phyloP scores from a whole-genome alignment of 2,329 filamentous ascomycete species.

The Elsinoe australis region DNA sequence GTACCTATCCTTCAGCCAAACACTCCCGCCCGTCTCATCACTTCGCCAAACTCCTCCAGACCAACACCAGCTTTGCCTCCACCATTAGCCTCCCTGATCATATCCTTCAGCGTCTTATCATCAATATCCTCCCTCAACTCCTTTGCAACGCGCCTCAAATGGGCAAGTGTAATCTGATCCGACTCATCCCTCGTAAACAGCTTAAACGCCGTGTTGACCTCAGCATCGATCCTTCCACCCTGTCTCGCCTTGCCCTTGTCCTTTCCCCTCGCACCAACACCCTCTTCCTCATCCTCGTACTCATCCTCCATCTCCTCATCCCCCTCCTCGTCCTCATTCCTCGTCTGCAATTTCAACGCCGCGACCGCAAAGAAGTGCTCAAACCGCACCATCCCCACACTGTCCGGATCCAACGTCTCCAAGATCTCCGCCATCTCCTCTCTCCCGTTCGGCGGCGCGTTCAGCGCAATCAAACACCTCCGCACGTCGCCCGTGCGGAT shows the following conservation, averaged over 20 bases:
- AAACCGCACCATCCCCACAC: constrained; percentile 69
- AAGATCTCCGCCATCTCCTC: constrained; percentile 69
- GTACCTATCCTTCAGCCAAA: no score
- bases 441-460: constrained; percentile 56
- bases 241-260: constrained; percentile 25
- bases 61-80: constrained; percentile 65
- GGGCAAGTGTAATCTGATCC: constrained; percentile 67
- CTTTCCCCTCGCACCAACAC: constrained; percentile 23
- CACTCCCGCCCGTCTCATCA: constrained; percentile 77
- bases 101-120: constrained; percentile 79
- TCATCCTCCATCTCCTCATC: constrained; percentile 23
- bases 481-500: constrained; percentile 40
- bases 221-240: constrained; percentile 42
- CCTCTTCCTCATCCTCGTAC: constrained; percentile 41
- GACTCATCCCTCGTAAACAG: constrained; percentile 61
- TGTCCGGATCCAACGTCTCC: constrained; percentile 73
- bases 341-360: constrained; percentile 67
- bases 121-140: constrained; percentile 76
- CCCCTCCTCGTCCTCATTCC: constrained; percentile 20
- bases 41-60: constrained; percentile 72
- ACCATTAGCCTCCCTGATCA: constrained; percentile 90
- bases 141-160: constrained; percentile 70
- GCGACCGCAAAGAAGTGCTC: constrained; percentile 78
- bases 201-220: constrained; percentile 73
- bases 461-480: constrained; percentile 58